A percentile compares a stretch with the other conserved stretches of the same genome.
These are phyloP conservation scores for Nasturtium officinale DNA, from an alignment of 345 rosid species.

Conservation along the genomic window DNA sequence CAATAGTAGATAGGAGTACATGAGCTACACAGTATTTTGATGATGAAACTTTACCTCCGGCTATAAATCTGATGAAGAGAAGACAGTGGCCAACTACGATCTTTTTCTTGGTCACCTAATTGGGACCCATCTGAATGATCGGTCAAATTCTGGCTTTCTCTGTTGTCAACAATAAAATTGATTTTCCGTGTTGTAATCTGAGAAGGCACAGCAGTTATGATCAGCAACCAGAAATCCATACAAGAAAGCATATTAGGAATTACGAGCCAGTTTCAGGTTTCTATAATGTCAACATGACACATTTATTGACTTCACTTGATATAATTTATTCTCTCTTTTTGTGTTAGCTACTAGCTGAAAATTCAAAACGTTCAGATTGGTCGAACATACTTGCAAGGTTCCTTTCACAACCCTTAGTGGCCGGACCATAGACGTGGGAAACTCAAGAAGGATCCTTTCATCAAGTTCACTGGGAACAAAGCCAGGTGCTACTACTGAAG, in stretches of 20 bases:
- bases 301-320: constrained; percentile 25
- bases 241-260: constrained; percentile 17
- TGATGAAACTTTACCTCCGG: constrained; percentile 65
- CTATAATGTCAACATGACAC: constrained; percentile 25
- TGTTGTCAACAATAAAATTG: constrained; percentile 78
- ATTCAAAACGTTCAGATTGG: constrained; percentile 26
- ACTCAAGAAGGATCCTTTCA: constrained; percentile 91
- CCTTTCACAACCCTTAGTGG: constrained; percentile 83
- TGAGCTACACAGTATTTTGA: constrained; percentile 19
- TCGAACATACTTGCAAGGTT: constrained; percentile 82
- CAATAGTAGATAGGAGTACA: not conserved
- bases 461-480: constrained; percentile 85
- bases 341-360: constrained; percentile 15
- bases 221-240: constrained; percentile 31
- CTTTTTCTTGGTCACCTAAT: constrained; percentile 64
- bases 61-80: constrained; percentile 95
- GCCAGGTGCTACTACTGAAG: constrained; percentile 75
- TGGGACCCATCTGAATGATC: constrained; percentile 54
- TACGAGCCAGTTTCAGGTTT: constrained; percentile 1
- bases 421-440: constrained; percentile 93
- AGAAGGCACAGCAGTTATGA: constrained; percentile 28
- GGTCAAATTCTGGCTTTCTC: constrained; percentile 48
- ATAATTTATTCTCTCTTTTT: not conserved
- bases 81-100: constrained; percentile 84
- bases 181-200: constrained; percentile 92